Conservation (phyloP, 106 monocot genomes). For the Apostasia shenzhenica region DNA sequence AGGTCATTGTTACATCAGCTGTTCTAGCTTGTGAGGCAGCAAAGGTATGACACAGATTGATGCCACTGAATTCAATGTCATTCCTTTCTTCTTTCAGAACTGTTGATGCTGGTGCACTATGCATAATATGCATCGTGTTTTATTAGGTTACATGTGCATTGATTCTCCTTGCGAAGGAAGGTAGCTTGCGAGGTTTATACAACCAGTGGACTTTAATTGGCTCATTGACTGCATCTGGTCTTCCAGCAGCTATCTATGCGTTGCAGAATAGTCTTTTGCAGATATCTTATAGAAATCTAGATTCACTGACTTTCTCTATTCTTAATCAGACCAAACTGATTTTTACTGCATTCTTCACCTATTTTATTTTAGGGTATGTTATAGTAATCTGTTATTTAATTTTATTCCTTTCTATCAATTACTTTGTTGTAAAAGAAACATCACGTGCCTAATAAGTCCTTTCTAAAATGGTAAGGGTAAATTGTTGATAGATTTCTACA, state of each 20-base stretch:
- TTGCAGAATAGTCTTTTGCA: conserved; percentile 95
- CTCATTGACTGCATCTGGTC: conserved; percentile 85
- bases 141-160: conserved; percentile 75
- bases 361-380: conserved; percentile 77
- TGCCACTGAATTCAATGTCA: background rate
- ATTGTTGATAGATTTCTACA: too few relatives aligned
- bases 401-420: background rate
- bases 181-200: conserved; percentile 50
- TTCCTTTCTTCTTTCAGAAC: background rate
- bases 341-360: conserved; percentile 90
- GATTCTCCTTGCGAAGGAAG: conserved; percentile 64
- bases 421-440: too few relatives aligned
- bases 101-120: background rate
- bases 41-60: conserved; percentile 43
- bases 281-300: conserved; percentile 93
- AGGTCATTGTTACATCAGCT: conserved; percentile 89
- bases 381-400: background rate
- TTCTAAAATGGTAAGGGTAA: too few relatives aligned
- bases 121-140: background rate
- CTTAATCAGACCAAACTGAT: conserved; percentile 98
- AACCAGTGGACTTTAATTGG: conserved; percentile 71
- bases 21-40: conserved; percentile 77
- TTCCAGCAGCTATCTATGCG: conserved; percentile 95
- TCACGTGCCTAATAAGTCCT: too few relatives aligned
- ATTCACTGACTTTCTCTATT: conserved; percentile 94